A percentile compares a stretch with the other conserved stretches of the same genome.
Evolutionary conservation across 495 filamentous ascomycete genomes (phyloP).

Genomic region (Poronia punctata): DNA sequence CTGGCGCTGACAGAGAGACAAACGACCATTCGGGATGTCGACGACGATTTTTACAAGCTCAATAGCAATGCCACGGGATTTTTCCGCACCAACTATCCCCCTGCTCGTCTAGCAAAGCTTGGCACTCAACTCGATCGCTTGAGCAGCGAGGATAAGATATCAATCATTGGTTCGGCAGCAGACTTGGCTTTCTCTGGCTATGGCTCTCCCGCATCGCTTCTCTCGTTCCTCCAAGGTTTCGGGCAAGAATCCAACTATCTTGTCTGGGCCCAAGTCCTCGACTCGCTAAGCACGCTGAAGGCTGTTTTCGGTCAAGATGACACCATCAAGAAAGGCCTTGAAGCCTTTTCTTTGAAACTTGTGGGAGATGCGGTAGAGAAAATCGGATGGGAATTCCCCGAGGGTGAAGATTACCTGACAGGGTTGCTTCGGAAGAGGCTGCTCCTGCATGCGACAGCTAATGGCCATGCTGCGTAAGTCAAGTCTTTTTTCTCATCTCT

Average conservation of each 20-base stretch:
- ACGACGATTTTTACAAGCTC: slow-evolving; percentile 83
- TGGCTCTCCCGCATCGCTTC: slow-evolving; percentile 66
- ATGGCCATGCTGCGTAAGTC: slow-evolving; percentile 63
- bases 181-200: slow-evolving; percentile 84
- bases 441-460: slow-evolving; percentile 63
- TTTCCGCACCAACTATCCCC: slow-evolving; percentile 88
- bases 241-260: slow-evolving; percentile 74
- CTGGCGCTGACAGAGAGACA: slow-evolving; percentile 68
- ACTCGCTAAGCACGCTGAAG: slow-evolving; percentile 51
- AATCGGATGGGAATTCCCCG: slow-evolving; percentile 76
- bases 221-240: slow-evolving; percentile 76
- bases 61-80: slow-evolving; percentile 85
- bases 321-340: slow-evolving; percentile 52
- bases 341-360: slow-evolving; percentile 66
- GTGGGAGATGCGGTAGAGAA: slow-evolving; percentile 63
- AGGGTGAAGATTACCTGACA: slow-evolving; percentile 73
- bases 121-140: slow-evolving; percentile 65
- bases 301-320: slow-evolving; percentile 48
- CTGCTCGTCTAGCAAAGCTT: slow-evolving; percentile 68
- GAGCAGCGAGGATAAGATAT: slow-evolving; percentile 83
- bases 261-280: slow-evolving; percentile 80
- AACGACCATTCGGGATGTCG: slow-evolving; percentile 63
- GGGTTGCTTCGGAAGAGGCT: slow-evolving; percentile 74
- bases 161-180: slow-evolving; percentile 82
- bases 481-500: background rate